These are phyloP conservation scores for Hymenoscyphus salicellus DNA, from an alignment of 2,329 filamentous ascomycete genomes.

Conservation along the genomic window DNA sequence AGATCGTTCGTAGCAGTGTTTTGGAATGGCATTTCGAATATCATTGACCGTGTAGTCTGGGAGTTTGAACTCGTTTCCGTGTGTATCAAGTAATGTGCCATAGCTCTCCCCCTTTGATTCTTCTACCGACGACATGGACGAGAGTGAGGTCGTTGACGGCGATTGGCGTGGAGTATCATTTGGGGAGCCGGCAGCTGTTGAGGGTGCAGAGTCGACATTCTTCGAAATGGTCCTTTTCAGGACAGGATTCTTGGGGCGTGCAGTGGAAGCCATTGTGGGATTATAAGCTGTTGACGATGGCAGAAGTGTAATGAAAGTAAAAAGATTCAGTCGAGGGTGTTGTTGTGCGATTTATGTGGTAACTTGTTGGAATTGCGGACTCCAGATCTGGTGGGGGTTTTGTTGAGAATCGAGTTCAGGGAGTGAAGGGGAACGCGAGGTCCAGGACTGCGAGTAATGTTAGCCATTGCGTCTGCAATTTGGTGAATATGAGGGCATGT, in stretches of 20 bases:
- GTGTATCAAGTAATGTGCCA: slow-evolving; percentile 78
- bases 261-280: slow-evolving; percentile 35
- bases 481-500: neutral
- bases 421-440: neutral
- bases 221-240: slow-evolving; percentile 31
- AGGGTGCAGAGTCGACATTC: slow-evolving; percentile 42
- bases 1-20: slow-evolving; percentile 93
- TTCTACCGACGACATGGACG: slow-evolving; percentile 72
- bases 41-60: slow-evolving; percentile 98
- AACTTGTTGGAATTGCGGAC: neutral
- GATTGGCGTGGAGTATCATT: slow-evolving; percentile 58
- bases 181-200: slow-evolving; percentile 57
- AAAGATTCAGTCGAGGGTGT: neutral
- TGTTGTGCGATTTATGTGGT: neutral
- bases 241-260: slow-evolving; percentile 25
- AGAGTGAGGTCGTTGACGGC: slow-evolving; percentile 86
- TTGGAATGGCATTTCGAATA: slow-evolving; percentile 93
- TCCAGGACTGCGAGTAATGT: slow-evolving; percentile 1
- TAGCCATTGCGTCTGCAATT: slow-evolving; percentile 5
- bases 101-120: slow-evolving; percentile 46
- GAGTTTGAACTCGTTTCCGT: slow-evolving; percentile 90
- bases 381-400: neutral
- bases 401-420: neutral
- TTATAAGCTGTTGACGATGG: slow-evolving; percentile 2
- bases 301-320: neutral